Percentiles rank a stretch among this genome's conserved stretches.
Evolutionary conservation across 2,329 filamentous ascomycete genomes (phyloP).

Genomic region (Alternaria sp.): DNA sequence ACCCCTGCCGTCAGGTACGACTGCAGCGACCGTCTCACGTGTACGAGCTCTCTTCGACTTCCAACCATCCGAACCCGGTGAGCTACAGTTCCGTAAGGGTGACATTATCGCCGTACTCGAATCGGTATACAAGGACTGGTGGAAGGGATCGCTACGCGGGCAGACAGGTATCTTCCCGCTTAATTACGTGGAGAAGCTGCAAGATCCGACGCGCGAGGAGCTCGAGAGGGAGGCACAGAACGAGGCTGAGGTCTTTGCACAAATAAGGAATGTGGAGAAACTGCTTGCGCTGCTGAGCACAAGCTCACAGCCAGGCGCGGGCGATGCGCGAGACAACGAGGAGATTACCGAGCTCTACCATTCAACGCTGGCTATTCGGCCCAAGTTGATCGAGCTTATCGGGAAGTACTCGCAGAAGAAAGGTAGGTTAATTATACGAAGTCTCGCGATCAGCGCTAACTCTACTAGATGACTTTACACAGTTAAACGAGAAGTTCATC

Average conservation of each 20-base stretch:
- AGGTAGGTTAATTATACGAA: conserved; percentile 59
- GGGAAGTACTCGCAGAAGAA: conserved; percentile 99
- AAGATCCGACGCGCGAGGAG: conserved; percentile 93
- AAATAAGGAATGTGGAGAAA: conserved; percentile 80
- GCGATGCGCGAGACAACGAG: conserved; percentile 88
- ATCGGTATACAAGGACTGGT: conserved; percentile 99
- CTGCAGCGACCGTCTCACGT: conserved; percentile 92
- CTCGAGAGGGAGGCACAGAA: conserved; percentile 94
- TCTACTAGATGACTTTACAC: conserved; percentile 87
- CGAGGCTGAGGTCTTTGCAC: conserved; percentile 80
- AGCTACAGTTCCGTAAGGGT: conserved; percentile 94
- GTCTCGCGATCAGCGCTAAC: conserved; percentile 11
- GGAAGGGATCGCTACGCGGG: conserved; percentile 92
- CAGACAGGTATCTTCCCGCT: conserved; percentile 97
- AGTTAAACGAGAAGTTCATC: conserved; percentile 99
- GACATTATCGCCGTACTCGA: conserved; percentile 97
- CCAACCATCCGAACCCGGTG: conserved; percentile 88
- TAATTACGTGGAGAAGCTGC: conserved; percentile 97
- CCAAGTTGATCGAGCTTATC: conserved; percentile 96
- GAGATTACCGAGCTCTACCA: conserved; percentile 93
- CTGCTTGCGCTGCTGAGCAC: conserved; percentile 89
- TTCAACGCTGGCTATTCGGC: conserved; percentile 89
- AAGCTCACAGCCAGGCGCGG: conserved; percentile 57
- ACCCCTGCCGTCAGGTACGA: conserved; percentile 79
- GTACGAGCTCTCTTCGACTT: conserved; percentile 96